These are phyloP conservation scores for Ophiostoma sp. DNA, from an alignment of 2,329 filamentous ascomycete species.

Conservation along the genomic window DNA sequence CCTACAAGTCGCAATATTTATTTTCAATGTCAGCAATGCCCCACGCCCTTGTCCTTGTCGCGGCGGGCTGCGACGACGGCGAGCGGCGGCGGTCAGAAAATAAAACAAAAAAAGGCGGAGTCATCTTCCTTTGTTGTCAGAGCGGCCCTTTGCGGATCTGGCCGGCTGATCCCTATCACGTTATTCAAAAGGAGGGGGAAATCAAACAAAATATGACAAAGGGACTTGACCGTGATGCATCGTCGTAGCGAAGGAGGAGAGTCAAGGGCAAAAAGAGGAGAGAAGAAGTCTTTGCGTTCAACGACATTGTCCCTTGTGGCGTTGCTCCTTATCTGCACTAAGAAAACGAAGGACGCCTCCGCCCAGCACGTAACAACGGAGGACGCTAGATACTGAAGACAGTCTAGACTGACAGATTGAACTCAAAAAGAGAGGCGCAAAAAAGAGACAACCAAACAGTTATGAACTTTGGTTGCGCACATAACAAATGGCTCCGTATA, in stretches of 20 bases:
- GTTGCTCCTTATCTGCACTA: too few relatives aligned
- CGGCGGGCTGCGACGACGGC: background rate
- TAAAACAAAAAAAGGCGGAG: background rate
- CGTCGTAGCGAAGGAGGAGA: background rate
- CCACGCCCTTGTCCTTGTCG: background rate
- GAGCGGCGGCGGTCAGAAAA: background rate
- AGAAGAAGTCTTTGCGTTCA: background rate
- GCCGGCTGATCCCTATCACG: conserved; percentile 22
- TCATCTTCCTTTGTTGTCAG: background rate
- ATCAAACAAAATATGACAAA: background rate
- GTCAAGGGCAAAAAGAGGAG: background rate
- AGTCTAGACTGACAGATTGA: background rate
- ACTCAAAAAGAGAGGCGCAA: background rate
- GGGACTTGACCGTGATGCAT: background rate
- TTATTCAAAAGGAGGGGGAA: background rate
- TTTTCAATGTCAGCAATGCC: background rate
- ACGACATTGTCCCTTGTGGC: background rate
- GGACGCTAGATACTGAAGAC: background rate
- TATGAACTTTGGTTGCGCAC: conserved; percentile 17
- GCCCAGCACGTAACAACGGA: background rate
- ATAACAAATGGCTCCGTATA: conserved; percentile 1
- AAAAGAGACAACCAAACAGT: conserved; percentile 16
- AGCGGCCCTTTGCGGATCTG: conserved; percentile 18
- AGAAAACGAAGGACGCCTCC: background rate
- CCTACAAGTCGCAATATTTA: background rate